Conservation (phyloP, 2,329 filamentous ascomycete genomes). For the Coleophoma eucalyptorum region DNA sequence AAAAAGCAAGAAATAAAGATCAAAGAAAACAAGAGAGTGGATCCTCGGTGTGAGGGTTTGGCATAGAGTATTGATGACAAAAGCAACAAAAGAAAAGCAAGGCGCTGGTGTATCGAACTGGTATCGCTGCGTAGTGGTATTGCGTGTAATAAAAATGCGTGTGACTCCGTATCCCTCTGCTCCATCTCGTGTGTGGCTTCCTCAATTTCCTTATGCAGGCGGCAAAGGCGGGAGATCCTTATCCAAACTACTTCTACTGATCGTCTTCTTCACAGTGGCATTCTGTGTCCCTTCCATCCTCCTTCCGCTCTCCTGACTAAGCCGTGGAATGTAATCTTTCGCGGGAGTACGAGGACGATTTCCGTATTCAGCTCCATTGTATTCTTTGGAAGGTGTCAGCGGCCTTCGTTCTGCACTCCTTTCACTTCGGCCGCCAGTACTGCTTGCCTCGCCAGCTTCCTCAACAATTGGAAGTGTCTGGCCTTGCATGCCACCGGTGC, state of each 20-base stretch:
- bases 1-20: no score
- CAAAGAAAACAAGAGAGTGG: no score
- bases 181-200: conserved; percentile 6
- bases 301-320: conserved; percentile 18
- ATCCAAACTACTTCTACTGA: conserved; percentile 55
- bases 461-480: conserved; percentile 78
- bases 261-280: conserved; percentile 30
- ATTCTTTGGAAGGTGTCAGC: conserved; percentile 38
- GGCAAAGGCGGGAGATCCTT: conserved; percentile 59
- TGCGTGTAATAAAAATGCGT: conserved; percentile 5
- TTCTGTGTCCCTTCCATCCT: conserved; percentile 18
- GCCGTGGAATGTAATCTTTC: conserved; percentile 14
- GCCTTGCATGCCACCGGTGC: conserved; percentile 49
- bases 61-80: no score
- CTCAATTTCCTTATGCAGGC: neutral
- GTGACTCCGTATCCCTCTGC: conserved; percentile 2
- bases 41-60: no score
- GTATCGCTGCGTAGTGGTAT: neutral
- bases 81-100: no score
- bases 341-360: conserved; percentile 3
- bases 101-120: no score
- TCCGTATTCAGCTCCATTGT: conserved; percentile 11
- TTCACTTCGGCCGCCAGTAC: conserved; percentile 54
- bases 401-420: conserved; percentile 41
- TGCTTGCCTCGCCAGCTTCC: conserved; percentile 76